Evolutionary conservation across 371 early-diverging fungal species (phyloP).

Genomic region (Apophysomyces elegans): DNA sequence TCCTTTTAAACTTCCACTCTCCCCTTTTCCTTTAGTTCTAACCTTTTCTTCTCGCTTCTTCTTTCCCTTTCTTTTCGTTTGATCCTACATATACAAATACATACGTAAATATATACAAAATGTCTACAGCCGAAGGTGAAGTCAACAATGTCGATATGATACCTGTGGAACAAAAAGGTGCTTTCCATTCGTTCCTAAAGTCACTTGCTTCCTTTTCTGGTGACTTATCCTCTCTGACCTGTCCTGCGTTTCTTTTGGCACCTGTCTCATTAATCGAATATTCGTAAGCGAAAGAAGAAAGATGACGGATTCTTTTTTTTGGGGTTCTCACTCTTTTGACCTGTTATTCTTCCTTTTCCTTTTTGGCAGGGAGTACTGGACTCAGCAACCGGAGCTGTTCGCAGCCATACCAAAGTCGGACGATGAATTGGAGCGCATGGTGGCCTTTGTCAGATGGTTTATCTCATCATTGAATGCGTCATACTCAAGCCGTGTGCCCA

Average conservation of each 20-base stretch:
- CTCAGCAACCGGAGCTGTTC: slow-evolving; percentile 75
- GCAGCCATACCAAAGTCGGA: slow-evolving; percentile 64
- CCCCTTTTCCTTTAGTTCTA: slow-evolving; percentile 2
- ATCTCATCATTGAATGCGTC: slow-evolving; percentile 80
- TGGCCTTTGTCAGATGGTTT: slow-evolving; percentile 75
- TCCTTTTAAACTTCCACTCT: not conserved
- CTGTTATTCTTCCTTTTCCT: not conserved
- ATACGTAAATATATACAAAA: not conserved
- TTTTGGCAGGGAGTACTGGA: slow-evolving; percentile 69
- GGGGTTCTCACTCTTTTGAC: not conserved
- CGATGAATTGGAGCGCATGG: slow-evolving; percentile 69
- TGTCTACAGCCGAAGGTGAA: slow-evolving; percentile 13
- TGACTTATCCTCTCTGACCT: slow-evolving; percentile 67
- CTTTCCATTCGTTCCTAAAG: slow-evolving; percentile 61
- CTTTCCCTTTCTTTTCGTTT: not conserved
- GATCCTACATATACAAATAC: too few species aligned
- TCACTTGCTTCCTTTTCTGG: slow-evolving; percentile 69
- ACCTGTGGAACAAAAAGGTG: slow-evolving; percentile 55
- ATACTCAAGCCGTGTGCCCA: slow-evolving; percentile 53
- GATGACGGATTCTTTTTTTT: not conserved
- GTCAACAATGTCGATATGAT: slow-evolving; percentile 35
- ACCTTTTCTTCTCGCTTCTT: not conserved
- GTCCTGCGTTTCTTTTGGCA: slow-evolving; percentile 68
- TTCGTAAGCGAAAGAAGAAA: slow-evolving; percentile 39
- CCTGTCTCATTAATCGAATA: slow-evolving; percentile 70